Evolutionary conservation across 2,329 filamentous ascomycete genomes (phyloP), one percentile per base, ranked within the genome.

Genomic region (Colletotrichum melonis): DNA sequence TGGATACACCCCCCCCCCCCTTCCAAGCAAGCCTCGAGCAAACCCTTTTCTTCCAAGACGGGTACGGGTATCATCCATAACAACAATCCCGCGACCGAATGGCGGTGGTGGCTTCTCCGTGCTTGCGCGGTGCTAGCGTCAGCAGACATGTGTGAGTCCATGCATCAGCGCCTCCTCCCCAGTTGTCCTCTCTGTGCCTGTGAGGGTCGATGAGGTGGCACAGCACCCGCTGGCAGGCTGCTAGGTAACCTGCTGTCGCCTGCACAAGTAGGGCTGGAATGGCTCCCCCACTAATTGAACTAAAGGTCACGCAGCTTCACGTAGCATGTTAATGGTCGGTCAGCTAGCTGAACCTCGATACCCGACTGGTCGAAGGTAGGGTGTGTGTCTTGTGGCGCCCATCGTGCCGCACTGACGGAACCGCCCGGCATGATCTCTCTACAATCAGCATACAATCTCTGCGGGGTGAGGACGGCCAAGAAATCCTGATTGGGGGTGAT

Each of bases 241-340:
- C 69, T 60, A 58, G 56, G 38, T 38, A 8, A 5, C 55, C 59
- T 42, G 66, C 42, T 19, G 19, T 46, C 42, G 42, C 42, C n/a
- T 46, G 42, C 70, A 69, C 42, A 60, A 69, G 70, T 70, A 73
- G 35, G 70, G 70, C 70, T 73, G 70, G 59, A 26, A 59, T 70
- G 70, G 55, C 65, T 59, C 19, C 11, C 52, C 46, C 35, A 52
- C 65, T 63, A 68, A 26, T 8, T 1, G 26, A 16, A 14, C 46
- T 58, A 52, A 7, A 59, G 66, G 59, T 60, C 42, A 60, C 55
- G 49, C 59, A 54, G 59, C 60, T 56, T 70, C 55, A 65, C 66
- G 66, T 63, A 55, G 19, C 55, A 58, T 26, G 70, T 70, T 60
- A 58, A 70, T 55, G 26, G 19, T 60, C 70, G 70, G 70, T 30